phyloP scores from a whole-genome alignment of 2,329 filamentous ascomycete genomes.

The Geosmithia flava region DNA sequence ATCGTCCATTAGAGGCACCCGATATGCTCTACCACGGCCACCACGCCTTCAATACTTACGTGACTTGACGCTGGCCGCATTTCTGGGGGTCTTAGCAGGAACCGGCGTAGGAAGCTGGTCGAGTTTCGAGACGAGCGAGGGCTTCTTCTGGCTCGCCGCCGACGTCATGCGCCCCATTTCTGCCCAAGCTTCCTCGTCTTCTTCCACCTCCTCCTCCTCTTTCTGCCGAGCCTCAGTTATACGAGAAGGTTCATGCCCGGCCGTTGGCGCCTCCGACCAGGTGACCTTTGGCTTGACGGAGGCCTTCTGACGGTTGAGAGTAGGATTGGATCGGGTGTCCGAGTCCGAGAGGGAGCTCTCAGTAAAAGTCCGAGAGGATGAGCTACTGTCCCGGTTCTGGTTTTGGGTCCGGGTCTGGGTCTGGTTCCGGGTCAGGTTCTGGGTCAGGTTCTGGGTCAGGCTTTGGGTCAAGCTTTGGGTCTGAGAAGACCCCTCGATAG shows the following conservation, averaged over 20 bases:
- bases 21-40: background rate
- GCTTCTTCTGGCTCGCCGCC: slow-evolving; percentile 29
- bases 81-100: background rate
- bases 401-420: slow-evolving; percentile 7
- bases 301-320: background rate
- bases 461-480: slow-evolving; percentile 7
- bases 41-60: background rate
- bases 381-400: too few relatives aligned
- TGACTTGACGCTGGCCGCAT: background rate
- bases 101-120: slow-evolving; percentile 13
- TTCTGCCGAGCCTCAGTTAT: background rate
- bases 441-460: background rate
- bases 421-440: slow-evolving; percentile 10
- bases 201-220: background rate
- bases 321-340: background rate
- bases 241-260: background rate
- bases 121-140: slow-evolving; percentile 27
- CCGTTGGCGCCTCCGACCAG: background rate
- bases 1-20: background rate
- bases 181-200: background rate
- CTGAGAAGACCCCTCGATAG: slow-evolving; percentile 10
- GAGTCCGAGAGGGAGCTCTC: background rate
- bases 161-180: slow-evolving; percentile 32
- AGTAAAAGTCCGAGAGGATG: background rate
- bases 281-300: background rate